Evolutionary conservation across 345 rosid genomes (phyloP), one percentile per base, ranked within the genome.

Genomic region (Punica granatum): DNA sequence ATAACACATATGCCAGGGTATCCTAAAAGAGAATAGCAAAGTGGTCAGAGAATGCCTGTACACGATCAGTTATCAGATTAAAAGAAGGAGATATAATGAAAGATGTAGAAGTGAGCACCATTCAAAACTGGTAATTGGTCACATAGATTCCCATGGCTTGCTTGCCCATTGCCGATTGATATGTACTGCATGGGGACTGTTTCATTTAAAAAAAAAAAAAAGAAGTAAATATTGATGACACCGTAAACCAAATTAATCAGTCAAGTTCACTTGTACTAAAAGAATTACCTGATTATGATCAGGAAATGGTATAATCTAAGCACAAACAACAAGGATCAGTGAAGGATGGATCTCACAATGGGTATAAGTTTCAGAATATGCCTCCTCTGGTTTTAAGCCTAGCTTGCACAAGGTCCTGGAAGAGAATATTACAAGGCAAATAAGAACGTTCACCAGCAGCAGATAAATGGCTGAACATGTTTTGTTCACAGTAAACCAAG

Each of bases 91-190:
- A n/a, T n/a, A 62, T 41, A 65, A 7, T 11, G 58, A 72, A 54
- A 21, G 28, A 28, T 31, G 30, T 63, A 16, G 35, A 61, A 68
- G 65, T 39, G 41, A 73, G 65, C 73, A 94, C 97, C 97, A 94
- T 94, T 54, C 96, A 90, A 54, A 94, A 94, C 67, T 94, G 99
- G 84, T 88, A 94, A 76, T 94, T 94, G 35, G 99, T 94, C 69
- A 94, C 99, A 66, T 94, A 94, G 49, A 94, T 89, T 71, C 99
- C 99, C 97, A 94, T 91, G 48, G 99, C 97, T 86, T 94, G 99
- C 84, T 94, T 94, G 53, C 99, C 99, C 97, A 94, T 94, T 36
- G 99, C 97, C 51, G 99, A 94, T 77, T 94, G 99, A 75, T 94
- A 94, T 1, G 97, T 94, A 74, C 91, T 94, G 89, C 99, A 95